Conservation (phyloP, 495 filamentous ascomycete species). For the Parathielavia hyrcaniae region DNA sequence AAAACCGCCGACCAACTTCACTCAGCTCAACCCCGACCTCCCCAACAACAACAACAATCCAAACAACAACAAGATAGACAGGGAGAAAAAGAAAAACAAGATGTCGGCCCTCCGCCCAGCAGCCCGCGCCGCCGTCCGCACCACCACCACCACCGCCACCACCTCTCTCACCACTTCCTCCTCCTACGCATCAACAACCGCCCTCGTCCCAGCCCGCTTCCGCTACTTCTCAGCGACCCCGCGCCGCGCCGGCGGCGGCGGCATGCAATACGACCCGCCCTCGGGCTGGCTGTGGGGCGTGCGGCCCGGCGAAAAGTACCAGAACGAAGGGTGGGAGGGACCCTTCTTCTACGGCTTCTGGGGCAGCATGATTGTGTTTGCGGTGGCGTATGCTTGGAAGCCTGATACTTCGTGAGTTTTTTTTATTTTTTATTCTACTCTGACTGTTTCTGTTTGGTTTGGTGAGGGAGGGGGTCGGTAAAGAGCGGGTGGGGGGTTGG, state of each 20-base stretch:
- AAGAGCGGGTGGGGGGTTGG: no score
- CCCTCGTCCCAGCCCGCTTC: constrained; percentile 14
- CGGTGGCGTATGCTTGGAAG: constrained; percentile 89
- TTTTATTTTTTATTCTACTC: constrained; percentile 4
- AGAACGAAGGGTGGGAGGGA: constrained; percentile 93
- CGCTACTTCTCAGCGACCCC: constrained; percentile 35
- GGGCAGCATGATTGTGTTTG: constrained; percentile 68
- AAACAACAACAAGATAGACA: not conserved
- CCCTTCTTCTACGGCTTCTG: constrained; percentile 84
- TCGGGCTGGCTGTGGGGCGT: constrained; percentile 86
- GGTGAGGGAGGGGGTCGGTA: no score
- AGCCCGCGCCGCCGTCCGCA: constrained; percentile 1
- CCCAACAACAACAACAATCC: not conserved
- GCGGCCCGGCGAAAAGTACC: constrained; percentile 86
- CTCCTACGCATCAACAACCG: constrained; percentile 4
- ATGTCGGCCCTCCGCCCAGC: constrained; percentile 15
- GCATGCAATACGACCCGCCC: constrained; percentile 81
- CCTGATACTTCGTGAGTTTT: constrained; percentile 91
- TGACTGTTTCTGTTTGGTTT: not conserved
- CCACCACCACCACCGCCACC: not conserved
- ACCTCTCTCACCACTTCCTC: not conserved
- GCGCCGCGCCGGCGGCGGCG: constrained; percentile 50
- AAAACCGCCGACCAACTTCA: no score
- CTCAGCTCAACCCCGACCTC: no score
- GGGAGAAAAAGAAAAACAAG: not conserved